Percentiles rank a stretch among this genome's conserved stretches.
Evolutionary conservation across 2,329 filamentous ascomycete species (phyloP).

Genomic region (Exophiala dermatitidis): DNA sequence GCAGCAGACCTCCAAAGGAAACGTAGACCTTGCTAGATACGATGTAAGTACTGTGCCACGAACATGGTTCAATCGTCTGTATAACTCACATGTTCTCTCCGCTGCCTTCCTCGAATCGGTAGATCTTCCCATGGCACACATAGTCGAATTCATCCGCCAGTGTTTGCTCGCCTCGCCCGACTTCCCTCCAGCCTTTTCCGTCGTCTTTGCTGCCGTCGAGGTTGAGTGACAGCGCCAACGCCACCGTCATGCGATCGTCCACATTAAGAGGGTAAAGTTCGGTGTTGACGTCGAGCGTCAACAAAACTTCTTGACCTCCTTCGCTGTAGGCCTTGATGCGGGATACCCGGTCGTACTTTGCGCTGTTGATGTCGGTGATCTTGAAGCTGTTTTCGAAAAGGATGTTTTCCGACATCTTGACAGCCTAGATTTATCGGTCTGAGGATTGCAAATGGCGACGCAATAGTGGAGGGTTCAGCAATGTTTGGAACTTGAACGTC

Average conservation of each 20-base stretch:
- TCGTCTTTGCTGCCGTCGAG: constrained; percentile 79
- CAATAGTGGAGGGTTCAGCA: too few species aligned
- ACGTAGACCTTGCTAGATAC: constrained; percentile 77
- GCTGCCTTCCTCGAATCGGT: constrained; percentile 51
- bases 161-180: constrained; percentile 50
- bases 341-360: constrained; percentile 92
- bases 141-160: constrained; percentile 49
- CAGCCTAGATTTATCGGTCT: constrained; percentile 26
- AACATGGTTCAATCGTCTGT: neutral
- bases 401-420: constrained; percentile 70
- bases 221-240: constrained; percentile 75
- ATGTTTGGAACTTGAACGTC: too few species aligned
- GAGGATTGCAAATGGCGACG: too few species aligned
- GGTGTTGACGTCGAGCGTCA: constrained; percentile 87
- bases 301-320: constrained; percentile 62
- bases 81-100: constrained; percentile 73
- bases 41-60: constrained; percentile 27
- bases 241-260: constrained; percentile 70
- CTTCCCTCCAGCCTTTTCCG: constrained; percentile 69
- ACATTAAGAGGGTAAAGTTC: constrained; percentile 75
- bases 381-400: constrained; percentile 92
- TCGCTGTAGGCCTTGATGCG: constrained; percentile 59
- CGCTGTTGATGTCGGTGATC: constrained; percentile 67
- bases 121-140: constrained; percentile 47
- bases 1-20: constrained; percentile 84